Percentiles rank a stretch among this genome's conserved stretches.
Evolutionary conservation across 176 grass and related monocot genomes (phyloP).

Genomic region (Cenchrus americanus): DNA sequence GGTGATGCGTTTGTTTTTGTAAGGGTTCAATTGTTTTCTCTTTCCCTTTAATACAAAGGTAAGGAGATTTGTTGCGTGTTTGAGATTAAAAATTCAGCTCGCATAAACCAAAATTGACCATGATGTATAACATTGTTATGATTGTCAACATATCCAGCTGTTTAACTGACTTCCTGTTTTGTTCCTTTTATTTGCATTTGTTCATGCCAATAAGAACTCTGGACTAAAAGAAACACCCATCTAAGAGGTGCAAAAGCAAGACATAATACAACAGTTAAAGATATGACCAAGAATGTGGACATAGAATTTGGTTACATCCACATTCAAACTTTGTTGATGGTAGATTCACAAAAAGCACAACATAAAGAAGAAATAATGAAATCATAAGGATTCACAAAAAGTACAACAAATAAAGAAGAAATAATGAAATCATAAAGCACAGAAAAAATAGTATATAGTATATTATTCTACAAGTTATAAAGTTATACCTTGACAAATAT

Average conservation of each 20-base stretch:
- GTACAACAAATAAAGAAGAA: too few relatives aligned
- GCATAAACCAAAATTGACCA: background rate
- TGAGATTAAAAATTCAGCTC: background rate
- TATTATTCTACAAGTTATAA: background rate
- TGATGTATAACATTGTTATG: background rate
- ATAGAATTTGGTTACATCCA: background rate
- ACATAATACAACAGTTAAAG: background rate
- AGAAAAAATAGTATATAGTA: background rate
- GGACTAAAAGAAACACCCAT: background rate
- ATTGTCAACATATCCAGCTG: constrained; percentile 14
- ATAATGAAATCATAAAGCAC: constrained; percentile 5
- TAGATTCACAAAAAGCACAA: background rate
- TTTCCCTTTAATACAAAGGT: too few relatives aligned
- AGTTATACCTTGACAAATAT: constrained; percentile 95
- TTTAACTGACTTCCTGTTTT: background rate
- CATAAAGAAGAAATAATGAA: background rate
- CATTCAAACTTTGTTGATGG: background rate
- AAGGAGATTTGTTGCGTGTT: too few relatives aligned
- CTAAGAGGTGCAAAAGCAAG: background rate
- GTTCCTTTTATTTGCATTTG: background rate
- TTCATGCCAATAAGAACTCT: background rate
- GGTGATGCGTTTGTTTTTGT: too few relatives aligned
- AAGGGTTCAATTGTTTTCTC: too few relatives aligned
- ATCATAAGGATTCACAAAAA: too few relatives aligned
- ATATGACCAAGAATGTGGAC: background rate